phyloP scores from a whole-genome alignment of 345 rosid genomes.

The Pistacia vera region DNA sequence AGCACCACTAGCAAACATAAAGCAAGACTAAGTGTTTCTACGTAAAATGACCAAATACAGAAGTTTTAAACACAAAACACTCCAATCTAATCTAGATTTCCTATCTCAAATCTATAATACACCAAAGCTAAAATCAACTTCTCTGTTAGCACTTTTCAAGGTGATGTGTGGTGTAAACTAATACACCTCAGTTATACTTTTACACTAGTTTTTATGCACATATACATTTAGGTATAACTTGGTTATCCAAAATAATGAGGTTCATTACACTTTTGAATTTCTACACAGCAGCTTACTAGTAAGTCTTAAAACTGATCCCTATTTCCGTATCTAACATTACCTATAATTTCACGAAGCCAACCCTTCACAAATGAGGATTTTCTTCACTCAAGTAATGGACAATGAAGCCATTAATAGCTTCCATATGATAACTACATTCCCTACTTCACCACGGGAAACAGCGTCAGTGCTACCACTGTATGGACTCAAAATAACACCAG shows the following conservation, averaged over 20 bases:
- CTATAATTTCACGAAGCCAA: not conserved
- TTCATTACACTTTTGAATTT: not conserved
- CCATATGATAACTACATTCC: not conserved
- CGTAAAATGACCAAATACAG: not conserved
- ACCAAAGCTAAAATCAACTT: not conserved
- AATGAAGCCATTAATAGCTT: not conserved
- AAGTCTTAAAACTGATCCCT: not conserved
- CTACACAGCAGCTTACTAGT: not conserved
- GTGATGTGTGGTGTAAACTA: not conserved
- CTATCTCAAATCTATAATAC: not conserved
- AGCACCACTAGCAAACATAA: conserved; percentile 9
- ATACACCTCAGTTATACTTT: not conserved
- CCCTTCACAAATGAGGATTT: not conserved
- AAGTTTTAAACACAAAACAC: not conserved
- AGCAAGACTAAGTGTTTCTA: not conserved
- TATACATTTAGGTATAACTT: not conserved
- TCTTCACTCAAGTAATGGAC: not conserved
- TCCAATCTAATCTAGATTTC: not conserved
- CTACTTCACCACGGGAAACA: not conserved
- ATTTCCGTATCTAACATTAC: not conserved
- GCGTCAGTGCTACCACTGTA: too few species aligned
- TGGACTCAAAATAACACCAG: not conserved
- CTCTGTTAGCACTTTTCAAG: not conserved
- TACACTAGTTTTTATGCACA: not conserved
- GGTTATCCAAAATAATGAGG: not conserved